Evolutionary conservation across 495 filamentous ascomycete species (phyloP).

Genomic region (Staphylotrichum longicolle): DNA sequence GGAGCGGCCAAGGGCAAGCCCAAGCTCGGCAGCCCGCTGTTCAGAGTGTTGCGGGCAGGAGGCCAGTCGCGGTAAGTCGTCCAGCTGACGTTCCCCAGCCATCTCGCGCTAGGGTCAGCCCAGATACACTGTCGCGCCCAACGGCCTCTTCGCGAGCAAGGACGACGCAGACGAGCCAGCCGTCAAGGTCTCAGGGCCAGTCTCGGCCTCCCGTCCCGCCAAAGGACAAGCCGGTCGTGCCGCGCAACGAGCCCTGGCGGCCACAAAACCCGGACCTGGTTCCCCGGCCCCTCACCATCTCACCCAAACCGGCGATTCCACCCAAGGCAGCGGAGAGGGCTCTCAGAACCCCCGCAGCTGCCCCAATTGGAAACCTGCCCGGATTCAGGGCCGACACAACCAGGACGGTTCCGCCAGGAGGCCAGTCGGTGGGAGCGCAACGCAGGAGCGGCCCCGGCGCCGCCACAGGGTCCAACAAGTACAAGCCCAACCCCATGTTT

Average conservation of each 20-base stretch:
- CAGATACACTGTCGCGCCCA: neutral
- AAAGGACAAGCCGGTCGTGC: neutral
- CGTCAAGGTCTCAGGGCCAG: neutral
- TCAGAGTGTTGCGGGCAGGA: neutral
- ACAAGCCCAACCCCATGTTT: constrained; percentile 14
- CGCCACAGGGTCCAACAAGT: neutral
- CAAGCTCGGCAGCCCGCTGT: neutral
- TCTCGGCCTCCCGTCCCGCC: neutral
- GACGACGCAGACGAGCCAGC: neutral
- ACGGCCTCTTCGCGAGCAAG: neutral
- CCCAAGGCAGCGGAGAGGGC: neutral
- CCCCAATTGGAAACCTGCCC: neutral
- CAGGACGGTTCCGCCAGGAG: neutral
- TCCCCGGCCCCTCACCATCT: neutral
- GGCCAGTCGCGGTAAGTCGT: constrained; percentile 1
- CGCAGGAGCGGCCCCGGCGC: neutral
- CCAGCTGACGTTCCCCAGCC: neutral
- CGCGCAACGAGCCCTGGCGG: neutral
- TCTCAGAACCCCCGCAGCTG: neutral
- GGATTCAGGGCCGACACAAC: neutral
- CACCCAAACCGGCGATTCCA: neutral
- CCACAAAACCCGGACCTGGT: neutral
- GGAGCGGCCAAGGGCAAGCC: neutral
- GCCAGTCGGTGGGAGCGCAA: neutral
- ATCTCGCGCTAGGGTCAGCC: neutral